These are phyloP conservation scores for Zasmidium citrigriseum DNA, from an alignment of 2,329 filamentous ascomycete species.

Conservation along the genomic window DNA sequence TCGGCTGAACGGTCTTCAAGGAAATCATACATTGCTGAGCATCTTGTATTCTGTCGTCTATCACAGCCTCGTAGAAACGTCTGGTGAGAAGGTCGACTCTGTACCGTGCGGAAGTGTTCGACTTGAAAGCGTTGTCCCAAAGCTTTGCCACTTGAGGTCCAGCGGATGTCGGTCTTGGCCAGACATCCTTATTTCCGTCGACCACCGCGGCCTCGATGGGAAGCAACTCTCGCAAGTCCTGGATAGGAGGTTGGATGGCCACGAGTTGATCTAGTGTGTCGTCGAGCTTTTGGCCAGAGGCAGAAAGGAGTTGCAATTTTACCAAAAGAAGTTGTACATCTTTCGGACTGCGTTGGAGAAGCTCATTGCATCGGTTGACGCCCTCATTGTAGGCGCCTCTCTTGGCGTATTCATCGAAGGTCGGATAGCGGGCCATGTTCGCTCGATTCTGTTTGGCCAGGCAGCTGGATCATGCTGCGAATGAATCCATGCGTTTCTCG, in stretches of 20 bases:
- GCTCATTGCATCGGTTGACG: conserved; percentile 34
- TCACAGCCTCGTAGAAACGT: conserved; percentile 33
- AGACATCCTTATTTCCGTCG: conserved; percentile 25
- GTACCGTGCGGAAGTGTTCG: conserved; percentile 20
- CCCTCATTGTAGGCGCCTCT: conserved; percentile 32
- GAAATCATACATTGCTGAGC: conserved; percentile 37
- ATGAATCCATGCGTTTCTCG: neutral
- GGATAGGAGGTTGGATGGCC: conserved; percentile 26
- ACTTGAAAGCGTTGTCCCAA: conserved; percentile 35
- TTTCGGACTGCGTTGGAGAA: conserved; percentile 32
- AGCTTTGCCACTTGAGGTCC: conserved; percentile 34
- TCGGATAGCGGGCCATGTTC: conserved; percentile 37
- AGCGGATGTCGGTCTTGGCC: conserved; percentile 26
- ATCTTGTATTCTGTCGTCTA: conserved; percentile 33
- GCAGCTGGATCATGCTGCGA: neutral
- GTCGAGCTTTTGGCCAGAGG: conserved; percentile 20
- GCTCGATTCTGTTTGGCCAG: neutral
- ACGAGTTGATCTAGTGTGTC: conserved; percentile 28
- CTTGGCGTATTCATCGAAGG: conserved; percentile 34
- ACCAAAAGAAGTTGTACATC: conserved; percentile 31
- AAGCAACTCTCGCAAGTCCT: conserved; percentile 29
- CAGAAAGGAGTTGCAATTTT: conserved; percentile 33
- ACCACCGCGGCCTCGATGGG: conserved; percentile 32
- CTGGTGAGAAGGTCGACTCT: conserved; percentile 30
- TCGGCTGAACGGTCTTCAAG: conserved; percentile 32